These are phyloP conservation scores for Mayamaea pseudoterrestris DNA, from an alignment of 108 stramenopile species.

Conservation along the genomic window DNA sequence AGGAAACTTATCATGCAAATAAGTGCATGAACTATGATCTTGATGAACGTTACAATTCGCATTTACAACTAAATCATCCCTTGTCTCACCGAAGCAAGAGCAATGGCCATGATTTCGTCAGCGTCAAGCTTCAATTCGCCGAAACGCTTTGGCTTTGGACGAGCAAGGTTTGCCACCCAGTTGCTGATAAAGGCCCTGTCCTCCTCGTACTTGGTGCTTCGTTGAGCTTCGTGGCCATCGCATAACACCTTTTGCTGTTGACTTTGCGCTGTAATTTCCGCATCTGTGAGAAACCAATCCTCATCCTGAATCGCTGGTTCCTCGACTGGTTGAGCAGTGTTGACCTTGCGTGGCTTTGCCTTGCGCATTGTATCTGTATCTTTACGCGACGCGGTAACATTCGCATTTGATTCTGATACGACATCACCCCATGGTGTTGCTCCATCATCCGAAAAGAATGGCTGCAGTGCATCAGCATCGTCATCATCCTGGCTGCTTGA, in stretches of 20 bases:
- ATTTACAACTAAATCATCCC: not conserved
- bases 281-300: constrained; percentile 51
- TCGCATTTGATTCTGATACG: constrained; percentile 15
- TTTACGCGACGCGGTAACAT: not conserved
- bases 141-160: constrained; percentile 23
- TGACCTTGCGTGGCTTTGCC: constrained; percentile 2
- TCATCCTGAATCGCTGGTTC: constrained; percentile 8
- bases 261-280: constrained; percentile 52
- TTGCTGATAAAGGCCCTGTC: constrained; percentile 22
- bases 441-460: constrained; percentile 69
- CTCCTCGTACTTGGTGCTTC: constrained; percentile 10
- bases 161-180: constrained; percentile 47
- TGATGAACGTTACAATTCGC: too few relatives aligned
- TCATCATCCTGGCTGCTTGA: constrained; percentile 3
- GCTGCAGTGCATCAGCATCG: constrained; percentile 22
- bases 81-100: not conserved
- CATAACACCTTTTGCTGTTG: constrained; percentile 34
- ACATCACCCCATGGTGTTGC: constrained; percentile 74
- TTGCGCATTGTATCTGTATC: not conserved
- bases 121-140: constrained; percentile 49
- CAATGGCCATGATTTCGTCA: constrained; percentile 30
- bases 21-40: too few relatives aligned
- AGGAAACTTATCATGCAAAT: too few relatives aligned
- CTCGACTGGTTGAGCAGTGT: constrained; percentile 22
- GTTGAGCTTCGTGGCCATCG: not conserved